phyloP scores from a whole-genome alignment of 805 yeast genomes.

The Saturnispora sanitii region DNA sequence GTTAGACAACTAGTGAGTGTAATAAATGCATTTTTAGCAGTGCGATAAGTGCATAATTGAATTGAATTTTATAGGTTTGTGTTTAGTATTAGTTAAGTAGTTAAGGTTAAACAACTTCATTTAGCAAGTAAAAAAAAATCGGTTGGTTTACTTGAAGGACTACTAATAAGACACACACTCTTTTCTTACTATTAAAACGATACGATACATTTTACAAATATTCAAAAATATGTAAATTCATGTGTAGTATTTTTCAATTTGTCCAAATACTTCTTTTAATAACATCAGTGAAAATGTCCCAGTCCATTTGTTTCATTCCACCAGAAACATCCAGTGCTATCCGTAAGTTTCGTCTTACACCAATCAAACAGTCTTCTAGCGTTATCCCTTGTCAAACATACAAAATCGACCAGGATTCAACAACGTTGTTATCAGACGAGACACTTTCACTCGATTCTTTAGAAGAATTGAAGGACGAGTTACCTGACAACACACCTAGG shows the following conservation, averaged over 20 bases:
- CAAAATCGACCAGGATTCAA: slow-evolving; percentile 44
- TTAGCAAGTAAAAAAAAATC: too few species aligned
- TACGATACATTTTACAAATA: too few species aligned
- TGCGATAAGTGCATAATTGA: too few species aligned
- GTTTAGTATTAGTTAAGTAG: neutral
- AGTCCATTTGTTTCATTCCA: slow-evolving; percentile 52
- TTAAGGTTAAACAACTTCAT: too few species aligned
- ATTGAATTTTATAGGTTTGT: neutral
- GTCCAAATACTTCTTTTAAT: too few species aligned
- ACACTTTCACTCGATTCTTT: slow-evolving; percentile 36
- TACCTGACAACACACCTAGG: slow-evolving; percentile 78
- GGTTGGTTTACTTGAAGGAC: too few species aligned
- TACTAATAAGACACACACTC: too few species aligned
- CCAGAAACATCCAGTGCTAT: slow-evolving; percentile 50
- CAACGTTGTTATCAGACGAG: slow-evolving; percentile 42
- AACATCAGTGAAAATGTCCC: slow-evolving; percentile 27
- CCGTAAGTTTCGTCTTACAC: slow-evolving; percentile 60
- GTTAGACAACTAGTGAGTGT: slow-evolving; percentile 13
- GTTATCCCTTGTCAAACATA: slow-evolving; percentile 53
- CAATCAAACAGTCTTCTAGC: slow-evolving; percentile 48
- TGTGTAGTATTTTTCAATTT: too few species aligned
- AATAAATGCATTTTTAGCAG: too few species aligned
- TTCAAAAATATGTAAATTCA: too few species aligned
- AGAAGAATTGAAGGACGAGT: slow-evolving; percentile 58
- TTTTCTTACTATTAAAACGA: too few species aligned